Evolutionary conservation across 129 eudicot species (phyloP).

Genomic region (Chrysanthemum makinoi): DNA sequence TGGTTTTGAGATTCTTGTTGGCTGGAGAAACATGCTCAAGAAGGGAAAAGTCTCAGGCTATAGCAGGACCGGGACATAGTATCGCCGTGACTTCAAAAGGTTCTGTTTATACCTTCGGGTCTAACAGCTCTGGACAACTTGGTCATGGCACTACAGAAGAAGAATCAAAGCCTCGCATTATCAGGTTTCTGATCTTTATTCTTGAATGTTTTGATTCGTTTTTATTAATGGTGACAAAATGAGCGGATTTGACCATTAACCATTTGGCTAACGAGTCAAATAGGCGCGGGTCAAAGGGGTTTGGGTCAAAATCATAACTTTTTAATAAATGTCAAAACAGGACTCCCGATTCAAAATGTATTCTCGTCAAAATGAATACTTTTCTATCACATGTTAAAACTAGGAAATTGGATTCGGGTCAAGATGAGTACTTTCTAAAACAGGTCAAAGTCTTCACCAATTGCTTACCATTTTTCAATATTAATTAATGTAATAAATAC

Average conservation of each 20-base stretch:
- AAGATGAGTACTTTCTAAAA: too few species aligned
- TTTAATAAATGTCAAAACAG: too few species aligned
- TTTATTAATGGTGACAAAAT: not conserved
- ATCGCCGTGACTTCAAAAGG: conserved; percentile 88
- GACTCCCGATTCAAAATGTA: too few species aligned
- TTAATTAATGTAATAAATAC: too few species aligned
- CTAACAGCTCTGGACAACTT: conserved; percentile 88
- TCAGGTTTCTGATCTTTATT: conserved; percentile 47
- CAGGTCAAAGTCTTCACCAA: too few species aligned
- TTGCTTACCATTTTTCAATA: too few species aligned
- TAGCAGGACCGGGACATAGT: conserved; percentile 98
- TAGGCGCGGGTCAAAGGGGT: not conserved
- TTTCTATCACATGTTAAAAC: too few species aligned
- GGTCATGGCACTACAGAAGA: conserved; percentile 88
- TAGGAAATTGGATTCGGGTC: too few species aligned
- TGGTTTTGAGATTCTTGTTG: conserved; percentile 76
- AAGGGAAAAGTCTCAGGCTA: conserved; percentile 91
- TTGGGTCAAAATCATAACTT: not conserved
- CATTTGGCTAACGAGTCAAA: not conserved
- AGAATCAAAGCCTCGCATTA: conserved; percentile 64
- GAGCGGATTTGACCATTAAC: not conserved
- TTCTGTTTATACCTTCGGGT: conserved; percentile 77
- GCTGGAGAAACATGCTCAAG: conserved; percentile 91
- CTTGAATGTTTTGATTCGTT: not conserved
- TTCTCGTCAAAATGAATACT: too few species aligned